Percentiles rank a stretch among this genome's conserved stretches.
These are phyloP conservation scores for Penstemon eatonii DNA, from an alignment of 257 asterid species.

Conservation along the genomic window DNA sequence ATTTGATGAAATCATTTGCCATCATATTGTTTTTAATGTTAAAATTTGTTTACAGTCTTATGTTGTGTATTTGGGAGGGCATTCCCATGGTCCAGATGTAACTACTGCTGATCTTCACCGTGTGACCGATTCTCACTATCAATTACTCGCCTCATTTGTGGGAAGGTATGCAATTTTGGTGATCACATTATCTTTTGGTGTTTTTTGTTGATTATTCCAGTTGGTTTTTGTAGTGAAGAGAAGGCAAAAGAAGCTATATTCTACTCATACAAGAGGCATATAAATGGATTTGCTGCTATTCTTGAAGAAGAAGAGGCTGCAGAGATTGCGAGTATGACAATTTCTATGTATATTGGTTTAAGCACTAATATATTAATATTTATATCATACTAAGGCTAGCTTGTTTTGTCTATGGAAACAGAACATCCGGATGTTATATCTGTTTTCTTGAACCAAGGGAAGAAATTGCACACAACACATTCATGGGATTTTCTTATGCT, in stretches of 20 bases:
- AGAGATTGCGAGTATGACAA: slow-evolving; percentile 43
- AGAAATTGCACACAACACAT: slow-evolving; percentile 66
- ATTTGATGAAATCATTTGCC: no score
- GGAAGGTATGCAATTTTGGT: slow-evolving; percentile 47
- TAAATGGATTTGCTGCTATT: slow-evolving; percentile 72
- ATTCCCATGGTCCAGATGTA: slow-evolving; percentile 56
- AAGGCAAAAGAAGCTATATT: slow-evolving; percentile 60
- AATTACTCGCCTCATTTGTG: slow-evolving; percentile 55
- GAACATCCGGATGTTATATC: slow-evolving; percentile 69
- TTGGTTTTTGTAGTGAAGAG: slow-evolving; percentile 35
- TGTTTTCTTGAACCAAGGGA: slow-evolving; percentile 43
- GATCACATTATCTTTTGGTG: no score
- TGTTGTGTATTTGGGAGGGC: slow-evolving; percentile 81
- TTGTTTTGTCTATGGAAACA: not conserved
- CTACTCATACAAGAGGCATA: slow-evolving; percentile 54
- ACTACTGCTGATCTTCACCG: slow-evolving; percentile 43
- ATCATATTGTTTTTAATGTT: no score
- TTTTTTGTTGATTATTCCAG: no score
- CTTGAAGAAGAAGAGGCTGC: slow-evolving; percentile 68
- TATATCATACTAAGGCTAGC: not conserved
- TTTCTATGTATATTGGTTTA: not conserved
- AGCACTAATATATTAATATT: not conserved
- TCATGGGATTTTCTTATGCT: slow-evolving; percentile 73
- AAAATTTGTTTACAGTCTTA: slow-evolving; percentile 38
- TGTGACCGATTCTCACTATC: slow-evolving; percentile 49